Base-by-base conservation (phyloP, 345 rosid species). In the Gossypium arboreum region DNA sequence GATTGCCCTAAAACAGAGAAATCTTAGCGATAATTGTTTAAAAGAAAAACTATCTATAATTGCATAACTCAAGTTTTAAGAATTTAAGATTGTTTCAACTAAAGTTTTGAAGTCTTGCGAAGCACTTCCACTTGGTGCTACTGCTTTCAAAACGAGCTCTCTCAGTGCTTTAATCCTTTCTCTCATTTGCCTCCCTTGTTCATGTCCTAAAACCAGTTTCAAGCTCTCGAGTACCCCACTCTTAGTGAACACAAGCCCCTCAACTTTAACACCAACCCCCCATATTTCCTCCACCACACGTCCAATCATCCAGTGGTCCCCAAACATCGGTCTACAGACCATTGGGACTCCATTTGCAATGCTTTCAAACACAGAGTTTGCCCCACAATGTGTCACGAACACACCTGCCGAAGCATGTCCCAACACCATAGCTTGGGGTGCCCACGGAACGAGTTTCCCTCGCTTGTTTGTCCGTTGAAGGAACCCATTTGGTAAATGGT, bases 311-410 rank as follows among this genome's bases (percentile, higher is more conserved):
- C 80, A 56, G 51, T 87, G 87, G 56, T 90, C 97, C 0, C 80
- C 91, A 4, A 85, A 86, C 61, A 87, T n/a, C 0, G 94, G 89
- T 52, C 88, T 79, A 74, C 90, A 82, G 9, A 90, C 86, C 93
- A 92, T 84, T 0, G 92, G 90, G 17, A 92, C 89, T 17, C 80
- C 87, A 11, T 84, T 81, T 0, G 82, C 78, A 0, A 88, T 68
- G 29, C 94, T 88, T 79, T 88, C 90, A 8, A 79, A 24, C 79
- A 87, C 81, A 0, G 88, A 88, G 79, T 83, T 85, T 75, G 83
- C 81, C 16, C 94, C 93, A 50, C 87, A 77, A 57, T 86, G 89
- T 2, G 86, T 86, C 78, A 83, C 81, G 59, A 75, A 84, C 41
- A 84, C 88, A 16, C 81, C 81, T 27, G 29, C 74, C 2, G 94